These are phyloP conservation scores for Agaricus blazei DNA, from an alignment of 768 basidiomycete genomes.

Conservation along the genomic window DNA sequence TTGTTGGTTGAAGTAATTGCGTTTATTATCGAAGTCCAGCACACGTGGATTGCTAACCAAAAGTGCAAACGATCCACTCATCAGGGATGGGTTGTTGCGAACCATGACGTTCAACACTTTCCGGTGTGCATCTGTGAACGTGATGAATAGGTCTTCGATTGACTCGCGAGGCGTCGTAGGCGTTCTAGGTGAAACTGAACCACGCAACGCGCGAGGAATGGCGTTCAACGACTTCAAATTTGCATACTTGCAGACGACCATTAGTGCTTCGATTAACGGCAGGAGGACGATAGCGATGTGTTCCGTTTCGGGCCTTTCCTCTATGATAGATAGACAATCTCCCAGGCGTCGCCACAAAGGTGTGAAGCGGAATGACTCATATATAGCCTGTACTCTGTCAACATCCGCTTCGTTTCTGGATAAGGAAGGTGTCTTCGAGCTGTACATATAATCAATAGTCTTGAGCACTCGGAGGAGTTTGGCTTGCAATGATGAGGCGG, in stretches of 20 bases:
- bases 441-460: constrained; percentile 96
- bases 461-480: constrained; percentile 93
- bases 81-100: constrained; percentile 93
- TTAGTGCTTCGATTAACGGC: constrained; percentile 92
- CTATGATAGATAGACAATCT: constrained; percentile 82
- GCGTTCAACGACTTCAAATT: constrained; percentile 54
- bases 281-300: constrained; percentile 90
- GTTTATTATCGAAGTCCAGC: constrained; percentile 99
- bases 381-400: constrained; percentile 83
- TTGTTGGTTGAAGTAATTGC: constrained; percentile 92
- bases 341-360: constrained; percentile 86
- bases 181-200: constrained; percentile 64
- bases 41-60: constrained; percentile 94
- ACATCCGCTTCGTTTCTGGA: constrained; percentile 40
- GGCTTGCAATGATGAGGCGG: constrained; percentile 93
- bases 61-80: constrained; percentile 97
- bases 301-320: constrained; percentile 72
- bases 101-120: constrained; percentile 97
- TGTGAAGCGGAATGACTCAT: constrained; percentile 87
- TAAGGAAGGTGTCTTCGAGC: constrained; percentile 43
- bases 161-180: constrained; percentile 66
- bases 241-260: constrained; percentile 98
- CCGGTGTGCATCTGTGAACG: constrained; percentile 89
- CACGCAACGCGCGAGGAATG: constrained; percentile 49
- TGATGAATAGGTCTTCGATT: constrained; percentile 88